Conservation (phyloP, 2,329 filamentous ascomycete genomes). For the Hymenoscyphus fructigenus region DNA sequence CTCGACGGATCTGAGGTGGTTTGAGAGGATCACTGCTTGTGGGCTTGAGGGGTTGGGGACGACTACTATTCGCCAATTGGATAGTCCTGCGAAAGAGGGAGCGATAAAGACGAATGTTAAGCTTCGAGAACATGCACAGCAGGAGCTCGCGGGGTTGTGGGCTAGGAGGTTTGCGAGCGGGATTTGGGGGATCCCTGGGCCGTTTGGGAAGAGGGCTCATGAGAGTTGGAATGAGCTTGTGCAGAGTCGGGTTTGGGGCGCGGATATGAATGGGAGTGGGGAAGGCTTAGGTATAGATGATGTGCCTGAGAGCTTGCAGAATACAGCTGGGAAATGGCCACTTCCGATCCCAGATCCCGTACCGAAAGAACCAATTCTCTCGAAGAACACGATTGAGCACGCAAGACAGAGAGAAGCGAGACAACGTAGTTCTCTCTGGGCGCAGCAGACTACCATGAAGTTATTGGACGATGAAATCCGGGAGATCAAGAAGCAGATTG, state of each 20-base stretch:
- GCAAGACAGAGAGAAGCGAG: background rate
- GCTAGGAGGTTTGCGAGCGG: background rate
- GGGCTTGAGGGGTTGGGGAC: constrained; percentile 77
- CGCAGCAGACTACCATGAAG: background rate
- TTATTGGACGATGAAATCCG: background rate
- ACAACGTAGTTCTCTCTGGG: background rate
- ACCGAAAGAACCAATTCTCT: background rate
- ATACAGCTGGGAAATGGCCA: background rate
- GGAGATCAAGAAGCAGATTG: background rate
- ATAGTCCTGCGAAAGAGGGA: background rate
- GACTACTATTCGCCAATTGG: constrained; percentile 60
- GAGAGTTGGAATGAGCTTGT: background rate
- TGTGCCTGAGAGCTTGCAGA: background rate
- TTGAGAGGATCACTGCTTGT: constrained; percentile 81
- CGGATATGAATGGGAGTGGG: background rate
- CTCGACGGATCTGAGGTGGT: constrained; percentile 62
- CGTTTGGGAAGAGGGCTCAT: background rate
- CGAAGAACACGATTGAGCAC: background rate
- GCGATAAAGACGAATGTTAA: background rate
- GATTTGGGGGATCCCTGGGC: background rate
- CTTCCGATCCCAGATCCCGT: background rate
- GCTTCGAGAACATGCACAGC: background rate
- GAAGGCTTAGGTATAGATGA: background rate
- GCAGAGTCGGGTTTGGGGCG: background rate
- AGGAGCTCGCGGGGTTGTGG: background rate